These are phyloP conservation scores for Botrytis paeoniae DNA, from an alignment of 2,329 filamentous ascomycete species.

Conservation along the genomic window DNA sequence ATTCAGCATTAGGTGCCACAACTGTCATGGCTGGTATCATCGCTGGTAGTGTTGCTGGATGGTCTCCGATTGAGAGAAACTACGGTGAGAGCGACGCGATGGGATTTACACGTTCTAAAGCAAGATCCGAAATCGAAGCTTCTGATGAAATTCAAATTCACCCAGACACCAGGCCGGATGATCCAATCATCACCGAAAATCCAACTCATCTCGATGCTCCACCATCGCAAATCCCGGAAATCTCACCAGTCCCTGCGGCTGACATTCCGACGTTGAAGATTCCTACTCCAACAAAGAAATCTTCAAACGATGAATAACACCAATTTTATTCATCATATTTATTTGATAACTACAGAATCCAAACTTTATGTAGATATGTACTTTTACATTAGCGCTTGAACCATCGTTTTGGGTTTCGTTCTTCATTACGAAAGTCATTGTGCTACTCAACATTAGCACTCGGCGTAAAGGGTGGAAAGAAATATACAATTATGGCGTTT, in stretches of 20 bases:
- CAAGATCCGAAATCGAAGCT: constrained; percentile 41
- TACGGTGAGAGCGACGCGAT: constrained; percentile 32
- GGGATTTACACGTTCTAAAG: constrained; percentile 34
- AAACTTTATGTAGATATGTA: constrained; percentile 8
- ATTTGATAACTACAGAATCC: neutral
- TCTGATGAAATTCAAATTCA: constrained; percentile 47
- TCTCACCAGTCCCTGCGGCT: constrained; percentile 24
- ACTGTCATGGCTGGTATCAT: constrained; percentile 83
- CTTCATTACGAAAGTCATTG: neutral
- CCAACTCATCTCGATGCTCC: constrained; percentile 34
- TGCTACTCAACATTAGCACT: neutral
- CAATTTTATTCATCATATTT: neutral
- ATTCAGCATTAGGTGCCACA: constrained; percentile 70
- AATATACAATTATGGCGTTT: neutral
- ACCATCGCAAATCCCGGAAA: constrained; percentile 34
- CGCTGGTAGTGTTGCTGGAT: constrained; percentile 72
- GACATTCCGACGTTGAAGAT: constrained; percentile 10
- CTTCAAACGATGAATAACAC: neutral
- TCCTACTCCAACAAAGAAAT: neutral
- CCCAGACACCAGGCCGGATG: constrained; percentile 47
- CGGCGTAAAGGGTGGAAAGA: neutral
- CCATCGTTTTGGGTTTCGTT: neutral
- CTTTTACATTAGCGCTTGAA: neutral
- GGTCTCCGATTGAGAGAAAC: constrained; percentile 69
- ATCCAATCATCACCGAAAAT: constrained; percentile 45